phyloP scores from a whole-genome alignment of 2,329 filamentous ascomycete genomes.

The Falciphora oryzae region DNA sequence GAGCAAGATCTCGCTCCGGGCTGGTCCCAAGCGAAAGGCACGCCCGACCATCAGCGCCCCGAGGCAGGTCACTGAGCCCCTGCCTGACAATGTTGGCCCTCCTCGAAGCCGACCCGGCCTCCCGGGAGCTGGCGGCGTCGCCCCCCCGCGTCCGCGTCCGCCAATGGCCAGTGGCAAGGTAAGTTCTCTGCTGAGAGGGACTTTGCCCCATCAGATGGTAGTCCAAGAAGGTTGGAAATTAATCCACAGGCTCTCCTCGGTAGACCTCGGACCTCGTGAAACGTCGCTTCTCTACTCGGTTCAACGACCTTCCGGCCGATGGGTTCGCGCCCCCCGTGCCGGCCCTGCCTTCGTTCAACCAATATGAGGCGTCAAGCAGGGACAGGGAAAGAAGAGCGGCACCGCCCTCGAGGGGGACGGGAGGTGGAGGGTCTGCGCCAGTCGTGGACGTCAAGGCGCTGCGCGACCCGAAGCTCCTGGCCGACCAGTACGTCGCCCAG shows the following conservation, averaged over 20 bases:
- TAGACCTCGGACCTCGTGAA: constrained; percentile 82
- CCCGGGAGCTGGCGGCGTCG: constrained; percentile 21
- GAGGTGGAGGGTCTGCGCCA: constrained; percentile 38
- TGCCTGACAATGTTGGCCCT: constrained; percentile 39
- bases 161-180: constrained; percentile 53
- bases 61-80: constrained; percentile 56
- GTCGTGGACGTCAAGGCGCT: constrained; percentile 69
- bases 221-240: not conserved
- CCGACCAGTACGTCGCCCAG: constrained; percentile 72
- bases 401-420: constrained; percentile 46
- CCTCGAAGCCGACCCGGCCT: constrained; percentile 27
- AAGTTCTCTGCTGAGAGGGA: constrained; percentile 14
- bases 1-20: constrained; percentile 57
- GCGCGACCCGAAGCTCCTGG: constrained; percentile 69
- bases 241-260: not conserved
- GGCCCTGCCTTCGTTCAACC: constrained; percentile 51
- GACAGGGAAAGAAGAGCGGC: constrained; percentile 37
- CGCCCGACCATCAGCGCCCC: constrained; percentile 59
- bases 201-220: not conserved
- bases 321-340: constrained; percentile 74
- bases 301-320: constrained; percentile 69
- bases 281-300: constrained; percentile 86
- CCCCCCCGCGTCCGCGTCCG: constrained; percentile 37
- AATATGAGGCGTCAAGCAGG: constrained; percentile 45
- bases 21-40: constrained; percentile 52